A percentile compares a stretch with the other conserved stretches of the same genome.
These are phyloP conservation scores for Penicillium sclerotigenum DNA, from an alignment of 2,329 filamentous ascomycete genomes.

Conservation along the genomic window DNA sequence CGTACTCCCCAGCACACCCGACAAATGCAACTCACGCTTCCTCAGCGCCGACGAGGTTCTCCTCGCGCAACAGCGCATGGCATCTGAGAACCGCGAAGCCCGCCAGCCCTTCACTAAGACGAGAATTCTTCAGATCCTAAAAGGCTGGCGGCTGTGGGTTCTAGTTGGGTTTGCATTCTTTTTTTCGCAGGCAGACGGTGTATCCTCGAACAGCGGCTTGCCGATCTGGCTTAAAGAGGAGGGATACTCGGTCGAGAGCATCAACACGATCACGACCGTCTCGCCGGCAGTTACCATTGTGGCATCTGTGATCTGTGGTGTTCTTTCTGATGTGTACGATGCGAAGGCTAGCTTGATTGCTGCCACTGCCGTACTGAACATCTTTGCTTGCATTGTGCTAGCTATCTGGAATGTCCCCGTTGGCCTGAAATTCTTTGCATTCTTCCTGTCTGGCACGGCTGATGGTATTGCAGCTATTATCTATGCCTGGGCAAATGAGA, in stretches of 20 bases:
- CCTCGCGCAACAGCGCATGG: constrained; percentile 22
- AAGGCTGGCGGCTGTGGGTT: constrained; percentile 18
- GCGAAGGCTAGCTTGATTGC: constrained; percentile 17
- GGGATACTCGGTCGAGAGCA: constrained; percentile 20
- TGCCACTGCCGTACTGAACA: constrained; percentile 14
- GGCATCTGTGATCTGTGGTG: constrained; percentile 16
- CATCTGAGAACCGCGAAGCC: constrained; percentile 18
- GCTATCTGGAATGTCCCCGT: constrained; percentile 19
- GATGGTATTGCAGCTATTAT: constrained; percentile 24
- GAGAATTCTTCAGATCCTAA: constrained; percentile 13
- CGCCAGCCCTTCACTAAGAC: constrained; percentile 19
- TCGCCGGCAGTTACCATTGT: constrained; percentile 18
- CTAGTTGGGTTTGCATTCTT: constrained; percentile 21
- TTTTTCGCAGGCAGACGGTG: constrained; percentile 24
- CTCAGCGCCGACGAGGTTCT: constrained; percentile 16
- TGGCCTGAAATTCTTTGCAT: constrained; percentile 19
- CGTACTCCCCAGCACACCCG: constrained; percentile 21
- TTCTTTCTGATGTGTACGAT: constrained; percentile 16
- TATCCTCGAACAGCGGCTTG: constrained; percentile 22
- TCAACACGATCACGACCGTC: constrained; percentile 18
- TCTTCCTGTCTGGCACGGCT: constrained; percentile 21
- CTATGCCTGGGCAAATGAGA: constrained; percentile 25
- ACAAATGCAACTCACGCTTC: constrained; percentile 20
- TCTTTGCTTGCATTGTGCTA: constrained; percentile 18
- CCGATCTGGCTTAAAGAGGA: constrained; percentile 22